Base-by-base conservation (phyloP, 2,329 filamentous ascomycete genomes). In the Raffaelea ambrosiae region DNA sequence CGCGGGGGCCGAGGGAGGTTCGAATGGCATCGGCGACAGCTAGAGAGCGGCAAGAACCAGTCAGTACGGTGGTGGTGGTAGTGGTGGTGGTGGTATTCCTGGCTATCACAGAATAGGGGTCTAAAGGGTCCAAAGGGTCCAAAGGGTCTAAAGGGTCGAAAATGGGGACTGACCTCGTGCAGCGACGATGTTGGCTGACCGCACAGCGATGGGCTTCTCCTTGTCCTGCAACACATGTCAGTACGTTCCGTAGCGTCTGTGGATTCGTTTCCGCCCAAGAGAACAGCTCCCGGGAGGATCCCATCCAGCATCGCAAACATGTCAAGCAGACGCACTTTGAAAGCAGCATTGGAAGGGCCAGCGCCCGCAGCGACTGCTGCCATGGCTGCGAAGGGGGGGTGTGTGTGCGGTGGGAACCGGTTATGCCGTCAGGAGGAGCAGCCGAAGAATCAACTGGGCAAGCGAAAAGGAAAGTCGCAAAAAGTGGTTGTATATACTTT, bases 191-290 rank as follows among this genome's bases (percentile, higher is more conserved):
- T 98, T 98, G 63, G 88, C 87, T 55, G 87, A 90, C 59, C 93
- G 86, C 56, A 98, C 93, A 57, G 93, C 93, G 76, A 93, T 84
- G 58, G 93, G 93, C 88, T 98, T 98, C 75, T 96, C 93, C 81
- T 96, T 98, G 64, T 84, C 79, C 81, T 84, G 58, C 44, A 58
- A 55, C 43, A 14, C 33, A 13, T 19, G 49, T 52, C 22, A 54
- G 49, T 29, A 46, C 7, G 2, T 29, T 7, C 7, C 26, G 26
- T 29, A 29, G 26, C 7, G 7, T 29, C n/a, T n/a, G n/a, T n/a
- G n/a, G n/a, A n/a, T 40, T 20, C 9, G 20, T 19, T 5, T 11
- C 3, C 39, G 2, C 10, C 18, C 33, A 18, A 31, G 9, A 31
- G 16, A 8, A 9, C 16, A 16, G n/a, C 22, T 7, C 42, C 5